Conservation (phyloP, 2,329 filamentous ascomycete species). For the Penicillium corylophilum region DNA sequence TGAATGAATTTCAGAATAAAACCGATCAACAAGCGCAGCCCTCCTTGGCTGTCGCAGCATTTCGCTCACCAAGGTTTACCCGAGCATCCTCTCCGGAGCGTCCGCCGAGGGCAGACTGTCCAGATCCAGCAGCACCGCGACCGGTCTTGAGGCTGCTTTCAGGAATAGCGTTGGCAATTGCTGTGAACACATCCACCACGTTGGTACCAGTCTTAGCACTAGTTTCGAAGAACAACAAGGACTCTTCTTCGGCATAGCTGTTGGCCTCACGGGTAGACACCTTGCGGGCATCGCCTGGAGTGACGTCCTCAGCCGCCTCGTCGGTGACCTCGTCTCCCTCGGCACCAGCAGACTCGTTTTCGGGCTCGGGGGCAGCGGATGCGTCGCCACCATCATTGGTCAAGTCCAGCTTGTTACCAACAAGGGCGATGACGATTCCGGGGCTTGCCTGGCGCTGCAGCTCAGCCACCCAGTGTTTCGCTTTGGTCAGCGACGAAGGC, state of each 20-base stretch:
- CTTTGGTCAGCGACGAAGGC: constrained; percentile 90
- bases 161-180: constrained; percentile 96
- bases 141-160: constrained; percentile 93
- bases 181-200: constrained; percentile 93
- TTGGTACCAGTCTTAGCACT: constrained; percentile 95
- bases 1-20: constrained; percentile 1
- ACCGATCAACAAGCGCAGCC: constrained; percentile 76
- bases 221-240: constrained; percentile 94
- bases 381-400: constrained; percentile 59
- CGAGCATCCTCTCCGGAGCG: constrained; percentile 56
- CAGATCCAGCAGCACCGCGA: constrained; percentile 65
- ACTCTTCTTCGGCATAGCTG: constrained; percentile 91
- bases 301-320: constrained; percentile 56
- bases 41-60: constrained; percentile 77
- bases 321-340: constrained; percentile 47
- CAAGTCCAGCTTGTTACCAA: constrained; percentile 95
- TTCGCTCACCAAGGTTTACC: constrained; percentile 76
- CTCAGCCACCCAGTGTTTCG: constrained; percentile 98
- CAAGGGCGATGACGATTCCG: constrained; percentile 93
- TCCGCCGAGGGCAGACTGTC: constrained; percentile 56
- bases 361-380: constrained; percentile 35
- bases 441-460: constrained; percentile 93
- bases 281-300: constrained; percentile 75
- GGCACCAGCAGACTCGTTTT: constrained; percentile 34
- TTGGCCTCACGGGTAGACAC: constrained; percentile 88